phyloP scores from a whole-genome alignment of 352 stramenopile species.

The Phytopythium oedochilum region DNA sequence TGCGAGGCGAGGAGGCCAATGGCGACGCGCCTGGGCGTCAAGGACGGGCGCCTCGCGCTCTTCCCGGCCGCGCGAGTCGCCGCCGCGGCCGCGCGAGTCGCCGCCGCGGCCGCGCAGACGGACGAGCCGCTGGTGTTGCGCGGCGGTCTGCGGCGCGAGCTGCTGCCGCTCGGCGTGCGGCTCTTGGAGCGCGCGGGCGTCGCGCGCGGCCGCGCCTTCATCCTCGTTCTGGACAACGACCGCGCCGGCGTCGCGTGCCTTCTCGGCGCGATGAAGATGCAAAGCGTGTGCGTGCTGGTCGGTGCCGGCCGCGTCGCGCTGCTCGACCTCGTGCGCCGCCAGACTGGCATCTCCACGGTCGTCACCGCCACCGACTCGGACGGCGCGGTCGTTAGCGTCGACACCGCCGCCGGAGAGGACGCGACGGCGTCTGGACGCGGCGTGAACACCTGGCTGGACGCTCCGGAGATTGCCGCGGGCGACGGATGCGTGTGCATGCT shows the following conservation, averaged over 20 bases:
- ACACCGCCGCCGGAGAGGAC: background rate
- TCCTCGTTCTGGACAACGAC: conserved; percentile 74
- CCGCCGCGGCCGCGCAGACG: conserved; percentile 1
- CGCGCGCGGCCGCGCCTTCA: conserved; percentile 33
- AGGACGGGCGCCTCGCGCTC: conserved; percentile 48
- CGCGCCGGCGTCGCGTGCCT: conserved; percentile 68
- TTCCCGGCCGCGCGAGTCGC: conserved; percentile 18
- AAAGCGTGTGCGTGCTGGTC: conserved; percentile 53
- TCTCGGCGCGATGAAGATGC: conserved; percentile 58
- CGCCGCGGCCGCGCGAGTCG: conserved; percentile 1
- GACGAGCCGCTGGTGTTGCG: conserved; percentile 26
- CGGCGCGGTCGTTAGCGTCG: conserved; percentile 11
- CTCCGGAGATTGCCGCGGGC: conserved; percentile 20
- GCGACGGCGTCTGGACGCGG: background rate
- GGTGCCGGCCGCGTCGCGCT: conserved; percentile 38
- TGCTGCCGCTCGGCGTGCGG: conserved; percentile 45
- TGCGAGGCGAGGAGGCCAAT: too few species aligned
- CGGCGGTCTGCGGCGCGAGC: conserved; percentile 31
- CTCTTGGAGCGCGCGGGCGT: conserved; percentile 33
- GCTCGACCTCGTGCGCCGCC: conserved; percentile 37
- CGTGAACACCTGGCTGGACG: conserved; percentile 33
- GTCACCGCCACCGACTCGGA: conserved; percentile 40
- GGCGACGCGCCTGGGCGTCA: conserved; percentile 47
- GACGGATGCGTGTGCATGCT: conserved; percentile 66
- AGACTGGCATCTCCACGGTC: conserved; percentile 60